These are phyloP conservation scores for Candida easanensis DNA, from an alignment of 805 yeast genomes.

Conservation along the genomic window DNA sequence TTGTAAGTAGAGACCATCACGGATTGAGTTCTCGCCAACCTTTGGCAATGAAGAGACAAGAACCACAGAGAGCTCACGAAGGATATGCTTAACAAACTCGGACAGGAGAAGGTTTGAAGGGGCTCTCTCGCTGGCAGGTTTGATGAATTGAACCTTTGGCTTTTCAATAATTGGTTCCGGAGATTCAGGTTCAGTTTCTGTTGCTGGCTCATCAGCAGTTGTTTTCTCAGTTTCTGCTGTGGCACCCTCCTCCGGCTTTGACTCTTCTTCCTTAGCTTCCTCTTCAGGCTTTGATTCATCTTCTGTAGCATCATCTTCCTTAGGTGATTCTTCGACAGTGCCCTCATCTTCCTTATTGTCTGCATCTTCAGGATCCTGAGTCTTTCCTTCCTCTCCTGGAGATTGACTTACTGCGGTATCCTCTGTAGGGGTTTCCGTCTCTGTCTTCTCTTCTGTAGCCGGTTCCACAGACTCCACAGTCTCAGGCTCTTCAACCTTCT, in stretches of 20 bases:
- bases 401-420: no score
- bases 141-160: constrained; percentile 3
- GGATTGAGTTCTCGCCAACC: constrained; percentile 38
- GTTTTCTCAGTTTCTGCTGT: constrained; percentile 1
- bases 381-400: no score
- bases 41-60: constrained; percentile 30
- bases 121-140: constrained; percentile 9
- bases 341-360: not conserved
- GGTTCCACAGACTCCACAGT: no score
- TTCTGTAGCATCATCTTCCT: not conserved
- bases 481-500: not conserved
- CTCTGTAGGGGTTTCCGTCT: not conserved
- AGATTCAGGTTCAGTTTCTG: constrained; percentile 8
- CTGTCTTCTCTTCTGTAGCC: constrained; percentile 2
- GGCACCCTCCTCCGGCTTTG: constrained; percentile 4
- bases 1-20: constrained; percentile 75
- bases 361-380: not conserved
- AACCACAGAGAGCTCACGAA: constrained; percentile 31
- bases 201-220: not conserved
- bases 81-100: constrained; percentile 35
- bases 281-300: not conserved
- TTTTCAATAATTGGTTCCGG: not conserved
- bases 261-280: not conserved
- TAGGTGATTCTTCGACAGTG: not conserved
- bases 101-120: constrained; percentile 32